Conservation (phyloP, 1,284 basidiomycete species). For the Wolfiporia cocos region DNA sequence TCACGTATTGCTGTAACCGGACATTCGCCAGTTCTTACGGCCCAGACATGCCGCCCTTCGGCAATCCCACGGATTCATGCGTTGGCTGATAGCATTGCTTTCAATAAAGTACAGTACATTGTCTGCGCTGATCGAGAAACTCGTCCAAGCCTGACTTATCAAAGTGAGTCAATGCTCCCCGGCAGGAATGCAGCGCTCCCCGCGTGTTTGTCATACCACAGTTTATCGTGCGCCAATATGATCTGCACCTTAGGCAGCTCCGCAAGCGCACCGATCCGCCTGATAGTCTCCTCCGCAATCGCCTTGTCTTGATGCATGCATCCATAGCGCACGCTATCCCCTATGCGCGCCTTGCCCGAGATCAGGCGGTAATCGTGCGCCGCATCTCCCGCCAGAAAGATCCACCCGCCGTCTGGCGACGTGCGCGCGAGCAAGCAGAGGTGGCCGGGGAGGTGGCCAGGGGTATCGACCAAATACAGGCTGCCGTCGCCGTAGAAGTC, state of each 20-base stretch:
- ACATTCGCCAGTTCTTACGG: too few species aligned
- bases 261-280: slow-evolving; percentile 32
- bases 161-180: slow-evolving; percentile 3
- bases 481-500: slow-evolving; percentile 55
- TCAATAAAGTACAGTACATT: too few species aligned
- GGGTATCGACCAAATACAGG: slow-evolving; percentile 48
- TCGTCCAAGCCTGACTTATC: too few species aligned
- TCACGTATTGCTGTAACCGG: too few species aligned
- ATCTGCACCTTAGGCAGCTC: slow-evolving; percentile 36
- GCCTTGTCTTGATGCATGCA: slow-evolving; percentile 41
- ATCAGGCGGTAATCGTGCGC: slow-evolving; percentile 49
- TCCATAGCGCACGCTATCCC: slow-evolving; percentile 18
- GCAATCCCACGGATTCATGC: too few species aligned
- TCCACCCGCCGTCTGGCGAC: slow-evolving; percentile 46
- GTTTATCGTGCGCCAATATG: slow-evolving; percentile 45
- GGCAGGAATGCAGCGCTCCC: slow-evolving; percentile 36
- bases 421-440: slow-evolving; percentile 50
- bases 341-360: slow-evolving; percentile 37
- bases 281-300: slow-evolving; percentile 35
- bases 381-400: slow-evolving; percentile 49
- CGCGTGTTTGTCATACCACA: slow-evolving; percentile 44
- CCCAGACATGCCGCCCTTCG: too few species aligned
- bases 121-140: too few species aligned
- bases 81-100: too few species aligned
- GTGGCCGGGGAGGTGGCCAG: slow-evolving; percentile 49